These are phyloP conservation scores for Durusdinium trenchii DNA, from an alignment of 73 alveolate genomes.

Conservation along the genomic window DNA sequence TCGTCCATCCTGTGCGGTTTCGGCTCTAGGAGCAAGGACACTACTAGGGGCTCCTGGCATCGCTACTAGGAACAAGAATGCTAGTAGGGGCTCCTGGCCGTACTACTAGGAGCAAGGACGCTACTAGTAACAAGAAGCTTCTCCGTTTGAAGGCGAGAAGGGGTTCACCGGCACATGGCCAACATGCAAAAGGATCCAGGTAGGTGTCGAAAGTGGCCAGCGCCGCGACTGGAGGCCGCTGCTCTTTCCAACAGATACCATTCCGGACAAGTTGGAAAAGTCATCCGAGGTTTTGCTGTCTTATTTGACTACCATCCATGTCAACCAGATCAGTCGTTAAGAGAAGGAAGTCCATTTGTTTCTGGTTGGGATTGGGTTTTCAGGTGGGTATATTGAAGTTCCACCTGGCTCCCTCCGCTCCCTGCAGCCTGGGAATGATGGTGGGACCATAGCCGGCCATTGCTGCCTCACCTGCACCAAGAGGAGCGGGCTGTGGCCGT, in stretches of 20 bases:
- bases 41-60: too few species aligned
- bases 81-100: too few species aligned
- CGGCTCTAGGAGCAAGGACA: too few species aligned
- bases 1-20: conserved; percentile 17
- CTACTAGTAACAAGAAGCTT: too few species aligned
- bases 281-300: too few species aligned
- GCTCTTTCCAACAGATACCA: too few species aligned
- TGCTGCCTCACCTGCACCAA: not conserved
- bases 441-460: not conserved
- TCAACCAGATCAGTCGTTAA: not conserved
- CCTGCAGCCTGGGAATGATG: conserved; percentile 12
- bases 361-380: not conserved
- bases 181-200: not conserved
- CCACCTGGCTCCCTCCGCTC: too few species aligned
- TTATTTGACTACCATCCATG: not conserved
- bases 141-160: not conserved
- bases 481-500: not conserved
- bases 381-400: not conserved
- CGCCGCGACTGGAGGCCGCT: too few species aligned
- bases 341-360: not conserved
- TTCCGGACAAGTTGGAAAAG: too few species aligned
- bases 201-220: not conserved
- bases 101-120: too few species aligned
- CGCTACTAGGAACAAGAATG: too few species aligned
- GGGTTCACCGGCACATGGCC: not conserved